These are phyloP conservation scores for Silene coronaria DNA, from an alignment of 179 eudicot genomes.

Conservation along the genomic window DNA sequence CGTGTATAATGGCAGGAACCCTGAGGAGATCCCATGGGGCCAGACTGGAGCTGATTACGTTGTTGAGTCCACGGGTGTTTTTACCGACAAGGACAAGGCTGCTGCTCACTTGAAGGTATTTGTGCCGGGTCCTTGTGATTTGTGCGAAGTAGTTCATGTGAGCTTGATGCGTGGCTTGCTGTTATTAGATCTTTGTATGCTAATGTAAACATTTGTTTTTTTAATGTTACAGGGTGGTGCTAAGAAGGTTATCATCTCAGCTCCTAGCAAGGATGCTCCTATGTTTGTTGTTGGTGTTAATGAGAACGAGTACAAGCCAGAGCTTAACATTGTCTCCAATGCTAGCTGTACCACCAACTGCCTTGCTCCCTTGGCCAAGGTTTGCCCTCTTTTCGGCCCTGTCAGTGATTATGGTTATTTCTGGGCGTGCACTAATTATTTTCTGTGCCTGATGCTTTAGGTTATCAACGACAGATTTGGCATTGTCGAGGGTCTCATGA, in stretches of 20 bases:
- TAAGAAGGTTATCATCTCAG: conserved; percentile 77
- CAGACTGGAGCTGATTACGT: conserved; percentile 48
- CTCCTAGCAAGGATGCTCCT: conserved; percentile 78
- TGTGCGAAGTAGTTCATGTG: not conserved
- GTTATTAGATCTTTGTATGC: not conserved
- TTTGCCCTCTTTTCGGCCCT: conserved; percentile 5
- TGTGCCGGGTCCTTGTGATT: not conserved
- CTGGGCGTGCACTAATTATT: not conserved
- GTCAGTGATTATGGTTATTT: not conserved
- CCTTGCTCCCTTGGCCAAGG: conserved; percentile 78
- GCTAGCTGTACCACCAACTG: conserved; percentile 83
- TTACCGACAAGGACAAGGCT: conserved; percentile 61
- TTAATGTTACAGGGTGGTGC: conserved; percentile 63
- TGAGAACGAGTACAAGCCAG: conserved; percentile 64
- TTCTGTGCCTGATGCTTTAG: conserved; percentile 17
- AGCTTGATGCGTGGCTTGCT: not conserved
- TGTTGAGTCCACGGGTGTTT: conserved; percentile 69
- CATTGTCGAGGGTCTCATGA: conserved; percentile 84
- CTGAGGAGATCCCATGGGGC: conserved; percentile 69
- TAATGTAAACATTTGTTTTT: not conserved
- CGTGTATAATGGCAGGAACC: conserved; percentile 37
- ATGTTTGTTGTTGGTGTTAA: conserved; percentile 90
- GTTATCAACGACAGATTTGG: conserved; percentile 65
- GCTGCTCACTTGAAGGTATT: conserved; percentile 64
- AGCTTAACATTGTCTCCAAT: conserved; percentile 61